Evolutionary conservation across 2,329 filamentous ascomycete genomes (phyloP), one percentile per base, ranked within the genome.

Genomic region (Aspergillus uvarum): DNA sequence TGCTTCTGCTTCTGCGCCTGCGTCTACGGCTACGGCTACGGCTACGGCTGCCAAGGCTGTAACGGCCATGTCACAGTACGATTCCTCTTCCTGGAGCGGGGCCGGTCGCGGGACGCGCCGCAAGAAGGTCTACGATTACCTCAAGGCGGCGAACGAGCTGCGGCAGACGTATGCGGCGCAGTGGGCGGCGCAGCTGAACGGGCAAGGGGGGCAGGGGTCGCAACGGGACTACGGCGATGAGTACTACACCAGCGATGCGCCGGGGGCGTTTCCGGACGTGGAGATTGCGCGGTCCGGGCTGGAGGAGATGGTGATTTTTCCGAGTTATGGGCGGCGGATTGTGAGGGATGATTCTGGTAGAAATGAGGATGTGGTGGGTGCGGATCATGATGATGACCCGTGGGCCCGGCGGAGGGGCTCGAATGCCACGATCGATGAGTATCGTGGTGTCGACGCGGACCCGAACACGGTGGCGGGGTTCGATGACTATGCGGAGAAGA

Each of bases 231-330:
- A 77, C 29, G 77, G 79, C 35, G 77, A 44, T 21, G 53, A 81
- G 49, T 78, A 79, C 50, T 79, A 80, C 69, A 16, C 38, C 4
- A 70, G 61, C 19, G 63, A 76, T 26, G 89, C 91, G 31, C 89
- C 91, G 0, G 90, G 89, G 0, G 86, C 89, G 1, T 97, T 96
- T 70, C 91, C 92, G 0, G 89, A 96, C 67, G 89, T 91, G 19
- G 86, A 89, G n/a, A 90, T 96, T 61, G 85, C 89, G 16, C 85
- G 87, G 11, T 88, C 87, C 62, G 93, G 91, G 12, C 86, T 92
- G 61, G 92, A 97, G 74, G 91, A 98, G 78, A 91, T 99, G 87
- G 86, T 99, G 10, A 74, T 99, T 24, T 99, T 99, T 67, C 95
- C 95, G 0, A 97, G 92, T 56, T 99, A 99, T 73, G 92, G 91